These are phyloP conservation scores for Amborella trichopoda DNA, from an alignment of 164 flowering plant genomes.

Conservation along the genomic window DNA sequence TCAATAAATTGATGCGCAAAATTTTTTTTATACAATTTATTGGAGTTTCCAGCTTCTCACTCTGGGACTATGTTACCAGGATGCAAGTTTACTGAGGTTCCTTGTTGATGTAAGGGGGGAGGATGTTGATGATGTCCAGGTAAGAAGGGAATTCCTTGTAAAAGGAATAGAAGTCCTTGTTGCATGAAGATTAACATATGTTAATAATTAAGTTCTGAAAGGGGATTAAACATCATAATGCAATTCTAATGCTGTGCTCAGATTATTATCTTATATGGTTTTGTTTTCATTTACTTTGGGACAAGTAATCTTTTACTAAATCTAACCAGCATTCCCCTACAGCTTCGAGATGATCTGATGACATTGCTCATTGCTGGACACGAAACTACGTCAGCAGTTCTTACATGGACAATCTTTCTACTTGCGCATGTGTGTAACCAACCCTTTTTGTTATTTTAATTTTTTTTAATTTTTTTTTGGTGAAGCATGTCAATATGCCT, in stretches of 20 bases:
- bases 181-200: no score
- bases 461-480: not conserved
- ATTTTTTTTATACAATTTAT: no score
- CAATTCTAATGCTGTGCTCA: no score
- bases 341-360: constrained; percentile 98
- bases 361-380: constrained; percentile 99
- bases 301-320: not conserved
- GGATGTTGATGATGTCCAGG: constrained; percentile 93
- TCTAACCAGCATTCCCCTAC: no score
- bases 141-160: no score
- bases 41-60: not conserved
- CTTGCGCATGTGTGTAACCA: constrained; percentile 74
- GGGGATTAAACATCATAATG: no score
- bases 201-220: no score
- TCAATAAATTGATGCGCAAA: no score
- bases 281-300: not conserved
- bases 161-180: no score
- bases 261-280: no score
- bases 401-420: constrained; percentile 91
- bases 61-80: constrained; percentile 39
- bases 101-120: constrained; percentile 96
- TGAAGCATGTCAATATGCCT: not conserved
- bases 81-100: constrained; percentile 92
- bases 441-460: no score
- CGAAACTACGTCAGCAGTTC: constrained; percentile 99